Evolutionary conservation across 108 stramenopile genomes (phyloP).

Genomic region (Nitzschia putrida): DNA sequence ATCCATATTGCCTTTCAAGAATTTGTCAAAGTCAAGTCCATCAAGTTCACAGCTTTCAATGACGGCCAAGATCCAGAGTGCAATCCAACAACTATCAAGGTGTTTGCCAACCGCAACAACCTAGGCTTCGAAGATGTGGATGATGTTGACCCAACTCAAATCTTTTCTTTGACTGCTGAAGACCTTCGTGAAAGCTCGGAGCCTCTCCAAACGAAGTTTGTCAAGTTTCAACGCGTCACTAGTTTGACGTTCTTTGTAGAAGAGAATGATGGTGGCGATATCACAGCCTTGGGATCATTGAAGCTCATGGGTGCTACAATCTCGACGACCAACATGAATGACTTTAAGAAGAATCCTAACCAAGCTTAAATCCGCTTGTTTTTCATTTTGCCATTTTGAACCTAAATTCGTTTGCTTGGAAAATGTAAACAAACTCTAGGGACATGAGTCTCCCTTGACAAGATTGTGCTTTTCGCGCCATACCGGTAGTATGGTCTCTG

Average conservation of each 20-base stretch:
- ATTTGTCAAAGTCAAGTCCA: slow-evolving; percentile 80
- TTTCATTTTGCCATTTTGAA: no score
- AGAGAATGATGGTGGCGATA: slow-evolving; percentile 84
- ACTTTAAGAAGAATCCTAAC: slow-evolving; percentile 73
- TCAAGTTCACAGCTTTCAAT: slow-evolving; percentile 83
- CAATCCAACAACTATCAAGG: slow-evolving; percentile 69
- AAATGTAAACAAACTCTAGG: no score
- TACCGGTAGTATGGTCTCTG: no score
- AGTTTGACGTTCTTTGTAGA: slow-evolving; percentile 83
- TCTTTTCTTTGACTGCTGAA: slow-evolving; percentile 65
- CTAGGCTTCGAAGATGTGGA: slow-evolving; percentile 89
- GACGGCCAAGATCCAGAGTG: slow-evolving; percentile 63
- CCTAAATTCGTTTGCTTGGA: no score
- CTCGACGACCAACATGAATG: slow-evolving; percentile 77
- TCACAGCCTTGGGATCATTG: slow-evolving; percentile 74
- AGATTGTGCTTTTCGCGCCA: no score
- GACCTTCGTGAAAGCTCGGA: slow-evolving; percentile 68
- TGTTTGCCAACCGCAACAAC: slow-evolving; percentile 79
- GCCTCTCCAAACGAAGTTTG: slow-evolving; percentile 64
- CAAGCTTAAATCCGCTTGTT: slow-evolving; percentile 7
- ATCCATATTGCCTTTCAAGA: slow-evolving; percentile 84
- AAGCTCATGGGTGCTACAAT: slow-evolving; percentile 71
- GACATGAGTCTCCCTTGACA: no score
- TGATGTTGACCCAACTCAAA: slow-evolving; percentile 83
- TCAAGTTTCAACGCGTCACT: slow-evolving; percentile 84